Evolutionary conservation across 2,329 filamentous ascomycete species (phyloP), one percentile per base, ranked within the genome.

Genomic region (Capronia coronata): DNA sequence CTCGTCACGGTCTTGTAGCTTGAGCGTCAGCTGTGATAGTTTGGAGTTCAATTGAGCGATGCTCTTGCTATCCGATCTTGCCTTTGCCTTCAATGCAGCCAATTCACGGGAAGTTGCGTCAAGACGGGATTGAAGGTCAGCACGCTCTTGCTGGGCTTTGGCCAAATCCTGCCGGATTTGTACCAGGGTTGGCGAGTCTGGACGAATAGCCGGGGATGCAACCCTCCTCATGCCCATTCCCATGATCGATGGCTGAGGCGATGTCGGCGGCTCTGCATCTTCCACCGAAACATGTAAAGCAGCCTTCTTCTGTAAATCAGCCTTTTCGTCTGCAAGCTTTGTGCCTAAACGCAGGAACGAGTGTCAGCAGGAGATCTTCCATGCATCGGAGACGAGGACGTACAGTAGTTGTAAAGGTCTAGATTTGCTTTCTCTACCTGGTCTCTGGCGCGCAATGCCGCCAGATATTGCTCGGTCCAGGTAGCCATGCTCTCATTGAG

Each of bases 401-500:
- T 63, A 94, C 90, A 95, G 54, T 86, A 83, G 65, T 88, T 77
- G 62, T 94, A 85, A 54, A 94, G 77, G 45, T 82, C 77, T 62
- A 74, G 70, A 59, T 82, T 79, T 49, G 74, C 74, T 62, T 80
- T 76, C 63, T 88, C 84, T 55, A 80, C 77, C 62, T 81, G 77
- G 61, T 87, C 86, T 56, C 82, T 75, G 61, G 84, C 82, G 59
- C 81, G 77, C 58, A 97, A 75, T 57, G 84, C 84, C 54, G 79
- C 74, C 55, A 87, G 75, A 67, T 94, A 96, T 62, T 94, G 86
- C 59, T 86, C 82, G 63, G 83, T 79, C 86, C 90, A 94, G 72
- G 78, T 79, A 56, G 80, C 75, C 78, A 82, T 81, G 48, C 42
- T 52, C 35, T 48, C 44, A 58, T 46, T 29, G 43, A 46, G 23